Base-by-base conservation (phyloP, 1,284 basidiomycete species). In the Cystobasidium sp. region DNA sequence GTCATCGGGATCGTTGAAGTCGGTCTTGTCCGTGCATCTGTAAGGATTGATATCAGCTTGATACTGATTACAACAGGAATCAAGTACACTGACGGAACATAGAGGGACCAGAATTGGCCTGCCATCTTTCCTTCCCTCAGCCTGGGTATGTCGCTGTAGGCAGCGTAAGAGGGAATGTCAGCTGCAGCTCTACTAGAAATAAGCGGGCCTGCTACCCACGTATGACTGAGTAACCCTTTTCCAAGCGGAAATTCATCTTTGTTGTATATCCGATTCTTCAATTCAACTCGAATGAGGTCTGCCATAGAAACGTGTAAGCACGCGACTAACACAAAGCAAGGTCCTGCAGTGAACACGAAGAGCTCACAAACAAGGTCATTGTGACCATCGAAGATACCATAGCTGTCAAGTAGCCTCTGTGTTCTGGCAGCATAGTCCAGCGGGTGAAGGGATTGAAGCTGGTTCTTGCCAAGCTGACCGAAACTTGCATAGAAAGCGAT, bases 81-180 rank as follows among this genome's bases (percentile, higher is more conserved):
- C 55, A 9, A 14, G n/a, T 6, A n/a, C 10, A 31, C 31, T 31
- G 31, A 31, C 3, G 79, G 80, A 2, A 88, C 88, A 78, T 87
- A 93, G 53, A 89, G 86, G 68, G 80, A 91, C 92, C 93, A 95
- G 84, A 95, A 94, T 85, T 94, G 93, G 2, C 91, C 91, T 22
- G 93, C 93, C 24, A 94, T 37, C 78, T 87, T 87, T 5, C 94
- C 94, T 79, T 88, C 81, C 49, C 87, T 84, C 47, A 95, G 83
- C 39, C 93, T 86, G 0, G 92, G 91, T 63, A 96, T 93, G 81
- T 95, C 93, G 47, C 56, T 59, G 22, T 4, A 10, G 12, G 9
- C n/a, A n/a, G n/a, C n/a, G n/a, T n/a, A n/a, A n/a, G n/a, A n/a
- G n/a, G n/a, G n/a, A n/a, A n/a, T n/a, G n/a, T n/a, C n/a, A n/a